These are phyloP conservation scores for Pontederia paniculata DNA, from an alignment of 176 grass and related monocot genomes.

Conservation along the genomic window DNA sequence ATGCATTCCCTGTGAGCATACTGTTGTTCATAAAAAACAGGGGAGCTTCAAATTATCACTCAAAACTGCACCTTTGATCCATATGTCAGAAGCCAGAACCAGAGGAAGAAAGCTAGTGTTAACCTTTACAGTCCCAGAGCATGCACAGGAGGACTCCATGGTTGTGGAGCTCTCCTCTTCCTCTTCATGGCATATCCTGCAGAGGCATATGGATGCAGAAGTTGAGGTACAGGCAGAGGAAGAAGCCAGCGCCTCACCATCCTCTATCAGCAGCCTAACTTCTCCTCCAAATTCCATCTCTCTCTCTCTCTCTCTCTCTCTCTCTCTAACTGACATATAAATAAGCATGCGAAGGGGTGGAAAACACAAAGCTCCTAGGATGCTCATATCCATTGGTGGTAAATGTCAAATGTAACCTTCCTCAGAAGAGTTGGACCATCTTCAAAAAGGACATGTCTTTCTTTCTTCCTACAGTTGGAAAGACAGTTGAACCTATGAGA, in stretches of 20 bases:
- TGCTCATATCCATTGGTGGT: too few species aligned
- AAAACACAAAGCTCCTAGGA: too few species aligned
- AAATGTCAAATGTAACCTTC: too few species aligned
- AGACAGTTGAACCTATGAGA: too few species aligned
- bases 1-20: slow-evolving; percentile 83
- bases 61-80: neutral
- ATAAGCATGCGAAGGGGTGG: too few species aligned
- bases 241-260: slow-evolving; percentile 18
- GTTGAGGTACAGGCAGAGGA: neutral
- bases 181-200: slow-evolving; percentile 84
- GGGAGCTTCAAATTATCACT: neutral
- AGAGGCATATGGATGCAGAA: slow-evolving; percentile 36
- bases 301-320: too few species aligned
- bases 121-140: slow-evolving; percentile 88
- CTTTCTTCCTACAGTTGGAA: too few species aligned
- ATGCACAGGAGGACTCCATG: slow-evolving; percentile 78
- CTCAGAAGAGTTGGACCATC: too few species aligned
- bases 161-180: slow-evolving; percentile 25
- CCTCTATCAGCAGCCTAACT: slow-evolving; percentile 9
- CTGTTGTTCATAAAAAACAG: slow-evolving; percentile 37
- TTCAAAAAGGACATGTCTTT: too few species aligned
- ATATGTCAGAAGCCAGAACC: neutral
- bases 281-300: too few species aligned
- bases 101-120: too few species aligned
- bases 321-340: too few species aligned